Conservation (phyloP, 345 rosid species). For the Hibiscus trionum region DNA sequence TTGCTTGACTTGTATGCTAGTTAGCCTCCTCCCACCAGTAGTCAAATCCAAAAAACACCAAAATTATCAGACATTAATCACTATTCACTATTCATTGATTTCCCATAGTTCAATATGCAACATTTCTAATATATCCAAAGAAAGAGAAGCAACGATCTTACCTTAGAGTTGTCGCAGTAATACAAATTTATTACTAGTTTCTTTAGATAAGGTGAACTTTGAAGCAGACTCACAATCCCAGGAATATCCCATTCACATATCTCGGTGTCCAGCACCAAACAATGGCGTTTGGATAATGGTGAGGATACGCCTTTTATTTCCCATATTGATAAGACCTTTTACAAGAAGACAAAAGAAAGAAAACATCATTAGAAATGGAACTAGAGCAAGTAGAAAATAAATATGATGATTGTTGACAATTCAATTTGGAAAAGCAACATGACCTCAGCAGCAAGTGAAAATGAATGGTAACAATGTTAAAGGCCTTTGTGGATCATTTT, state of each 20-base stretch:
- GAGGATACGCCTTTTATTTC: conserved; percentile 13
- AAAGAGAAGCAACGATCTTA: neutral
- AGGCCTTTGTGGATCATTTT: neutral
- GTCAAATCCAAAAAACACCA: too few species aligned
- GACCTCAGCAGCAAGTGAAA: neutral
- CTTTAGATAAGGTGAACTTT: conserved; percentile 19
- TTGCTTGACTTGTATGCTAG: too few species aligned
- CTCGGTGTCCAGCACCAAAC: conserved; percentile 22
- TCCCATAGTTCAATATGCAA: neutral
- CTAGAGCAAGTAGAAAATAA: neutral
- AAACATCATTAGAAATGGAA: neutral
- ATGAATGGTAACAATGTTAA: neutral
- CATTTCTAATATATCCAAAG: neutral
- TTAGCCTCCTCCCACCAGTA: too few species aligned
- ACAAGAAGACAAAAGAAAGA: neutral
- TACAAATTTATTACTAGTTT: conserved; percentile 26
- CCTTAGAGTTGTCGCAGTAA: neutral
- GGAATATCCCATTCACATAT: conserved; percentile 25
- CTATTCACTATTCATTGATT: neutral
- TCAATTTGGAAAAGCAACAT: neutral
- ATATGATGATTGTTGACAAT: neutral
- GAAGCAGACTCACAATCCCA: conserved; percentile 24
- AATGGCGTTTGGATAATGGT: conserved; percentile 13
- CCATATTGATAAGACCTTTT: conserved; percentile 20
- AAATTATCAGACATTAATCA: neutral